Conservation (phyloP, 129 eudicot genomes). For the Heracleum sosnowskyi region DNA sequence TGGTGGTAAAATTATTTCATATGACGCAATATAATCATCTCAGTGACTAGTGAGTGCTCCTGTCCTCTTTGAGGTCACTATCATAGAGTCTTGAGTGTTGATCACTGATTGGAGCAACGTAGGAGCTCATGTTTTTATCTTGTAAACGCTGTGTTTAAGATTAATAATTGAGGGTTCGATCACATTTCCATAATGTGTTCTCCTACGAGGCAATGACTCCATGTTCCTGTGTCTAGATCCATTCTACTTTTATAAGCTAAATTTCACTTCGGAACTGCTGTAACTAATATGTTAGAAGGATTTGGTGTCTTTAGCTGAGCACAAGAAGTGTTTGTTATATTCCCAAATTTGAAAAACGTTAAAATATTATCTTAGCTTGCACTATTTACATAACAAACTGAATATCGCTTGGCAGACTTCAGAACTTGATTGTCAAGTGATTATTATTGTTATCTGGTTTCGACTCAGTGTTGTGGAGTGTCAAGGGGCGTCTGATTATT, state of each 20-base stretch:
- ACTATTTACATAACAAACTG: too few species aligned
- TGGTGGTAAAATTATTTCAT: background rate
- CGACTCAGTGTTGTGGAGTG: background rate
- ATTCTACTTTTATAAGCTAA: background rate
- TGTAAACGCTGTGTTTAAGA: background rate
- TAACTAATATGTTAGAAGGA: background rate
- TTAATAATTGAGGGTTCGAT: background rate
- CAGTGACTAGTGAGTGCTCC: background rate
- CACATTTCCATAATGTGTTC: background rate
- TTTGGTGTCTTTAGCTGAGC: background rate
- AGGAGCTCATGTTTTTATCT: background rate
- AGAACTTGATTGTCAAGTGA: background rate
- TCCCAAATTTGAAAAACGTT: too few species aligned
- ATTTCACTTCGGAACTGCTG: background rate
- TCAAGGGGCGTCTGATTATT: background rate
- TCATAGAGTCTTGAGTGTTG: background rate
- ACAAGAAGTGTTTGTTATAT: background rate
- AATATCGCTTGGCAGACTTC: too few species aligned
- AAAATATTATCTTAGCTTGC: too few species aligned
- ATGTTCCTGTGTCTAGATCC: background rate
- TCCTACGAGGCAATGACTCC: background rate
- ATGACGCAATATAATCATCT: background rate
- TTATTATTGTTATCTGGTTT: background rate
- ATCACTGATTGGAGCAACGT: background rate
- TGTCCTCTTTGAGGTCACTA: background rate